Conservation (phyloP, 2,329 filamentous ascomycete genomes). For the Calonectria pauciramosa region DNA sequence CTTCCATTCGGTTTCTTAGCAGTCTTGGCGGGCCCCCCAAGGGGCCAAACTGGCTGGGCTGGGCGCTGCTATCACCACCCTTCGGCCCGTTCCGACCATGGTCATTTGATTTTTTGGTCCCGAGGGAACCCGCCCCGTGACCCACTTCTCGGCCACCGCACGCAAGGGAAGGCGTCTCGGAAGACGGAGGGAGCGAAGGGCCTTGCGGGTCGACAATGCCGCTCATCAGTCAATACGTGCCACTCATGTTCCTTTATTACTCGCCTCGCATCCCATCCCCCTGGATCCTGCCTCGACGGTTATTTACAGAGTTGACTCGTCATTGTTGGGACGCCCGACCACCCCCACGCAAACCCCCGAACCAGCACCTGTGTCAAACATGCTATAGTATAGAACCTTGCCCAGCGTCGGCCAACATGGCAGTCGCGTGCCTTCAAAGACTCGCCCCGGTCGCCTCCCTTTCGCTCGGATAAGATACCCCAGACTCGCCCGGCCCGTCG, state of each 20-base stretch:
- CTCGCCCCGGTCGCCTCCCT: constrained; percentile 38
- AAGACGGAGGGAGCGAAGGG: neutral
- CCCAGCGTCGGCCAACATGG: neutral
- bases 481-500: neutral
- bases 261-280: constrained; percentile 1
- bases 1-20: constrained; percentile 6
- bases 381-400: constrained; percentile 9
- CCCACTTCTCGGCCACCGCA: constrained; percentile 37
- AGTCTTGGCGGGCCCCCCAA: neutral
- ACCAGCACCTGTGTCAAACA: neutral
- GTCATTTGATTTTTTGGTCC: constrained; percentile 12
- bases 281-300: constrained; percentile 4
- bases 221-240: neutral
- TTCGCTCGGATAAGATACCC: constrained; percentile 39
- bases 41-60: too few species aligned
- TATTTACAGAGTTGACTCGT: constrained; percentile 16
- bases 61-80: neutral
- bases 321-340: neutral
- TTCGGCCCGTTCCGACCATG: constrained; percentile 28
- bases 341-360: constrained; percentile 23
- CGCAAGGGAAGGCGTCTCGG: constrained; percentile 32
- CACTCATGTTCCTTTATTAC: constrained; percentile 16
- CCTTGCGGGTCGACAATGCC: neutral
- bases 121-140: constrained; percentile 19
- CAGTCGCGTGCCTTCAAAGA: constrained; percentile 24